Evolutionary conservation across 805 yeast genomes (phyloP).

Genomic region (Wickerhamiella spandovensis): DNA sequence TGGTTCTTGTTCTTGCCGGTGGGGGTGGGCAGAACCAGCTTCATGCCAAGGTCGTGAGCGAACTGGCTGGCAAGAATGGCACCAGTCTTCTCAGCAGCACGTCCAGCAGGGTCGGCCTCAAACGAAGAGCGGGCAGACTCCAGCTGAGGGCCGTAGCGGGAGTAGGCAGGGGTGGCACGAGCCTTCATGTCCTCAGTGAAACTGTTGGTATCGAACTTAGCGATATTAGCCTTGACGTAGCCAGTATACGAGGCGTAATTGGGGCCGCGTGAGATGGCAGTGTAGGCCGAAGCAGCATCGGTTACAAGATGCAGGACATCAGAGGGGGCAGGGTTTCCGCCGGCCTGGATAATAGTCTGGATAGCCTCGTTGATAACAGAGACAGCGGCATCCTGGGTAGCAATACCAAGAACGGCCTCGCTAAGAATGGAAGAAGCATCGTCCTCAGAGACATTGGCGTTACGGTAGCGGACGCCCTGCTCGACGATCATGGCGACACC

Average conservation of each 20-base stretch:
- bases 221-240: background rate
- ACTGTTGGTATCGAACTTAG: background rate
- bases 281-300: background rate
- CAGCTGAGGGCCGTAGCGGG: background rate
- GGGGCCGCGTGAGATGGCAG: background rate
- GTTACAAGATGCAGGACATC: background rate
- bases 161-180: background rate
- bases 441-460: slow-evolving; percentile 8
- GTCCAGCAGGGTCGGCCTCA: background rate
- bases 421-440: slow-evolving; percentile 13
- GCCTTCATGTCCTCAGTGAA: background rate
- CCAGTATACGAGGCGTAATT: background rate
- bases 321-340: background rate
- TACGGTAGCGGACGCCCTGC: slow-evolving; percentile 6
- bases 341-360: background rate
- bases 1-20: background rate
- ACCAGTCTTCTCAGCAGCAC: background rate
- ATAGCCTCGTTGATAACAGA: background rate
- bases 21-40: background rate
- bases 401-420: background rate
- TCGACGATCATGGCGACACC: slow-evolving; percentile 2
- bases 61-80: background rate
- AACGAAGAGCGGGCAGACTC: background rate
- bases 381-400: background rate
- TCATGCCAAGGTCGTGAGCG: background rate